Percentiles rank a stretch among this genome's conserved stretches.
phyloP scores from a whole-genome alignment of 2,329 filamentous ascomycete species.

The Chalaropsis thielavioides region DNA sequence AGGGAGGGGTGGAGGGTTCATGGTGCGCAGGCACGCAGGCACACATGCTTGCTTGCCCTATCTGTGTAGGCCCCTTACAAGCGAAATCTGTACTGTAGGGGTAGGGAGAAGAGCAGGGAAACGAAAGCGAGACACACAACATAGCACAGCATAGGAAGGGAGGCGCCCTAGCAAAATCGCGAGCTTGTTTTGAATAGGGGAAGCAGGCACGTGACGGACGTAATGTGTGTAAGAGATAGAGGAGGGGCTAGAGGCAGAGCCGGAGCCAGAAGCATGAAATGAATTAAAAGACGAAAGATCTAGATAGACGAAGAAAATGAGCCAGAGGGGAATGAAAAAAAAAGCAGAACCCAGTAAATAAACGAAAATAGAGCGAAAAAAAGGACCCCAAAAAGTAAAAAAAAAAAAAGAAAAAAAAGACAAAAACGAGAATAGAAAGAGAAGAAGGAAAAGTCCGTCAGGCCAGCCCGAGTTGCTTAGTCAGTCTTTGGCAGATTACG shows the following conservation, averaged over 20 bases:
- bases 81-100: constrained; percentile 1
- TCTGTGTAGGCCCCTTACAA: neutral
- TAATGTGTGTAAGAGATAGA: neutral
- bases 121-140: neutral
- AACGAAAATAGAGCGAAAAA: neutral
- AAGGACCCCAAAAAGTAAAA: neutral
- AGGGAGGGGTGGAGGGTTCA: too few relatives aligned
- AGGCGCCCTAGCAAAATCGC: neutral
- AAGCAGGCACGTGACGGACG: neutral
- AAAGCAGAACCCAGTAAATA: neutral
- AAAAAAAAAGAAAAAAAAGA: neutral
- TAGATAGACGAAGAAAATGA: too few relatives aligned
- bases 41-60: neutral
- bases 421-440: neutral
- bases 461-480: constrained; percentile 3
- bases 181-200: neutral
- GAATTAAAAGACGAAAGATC: neutral
- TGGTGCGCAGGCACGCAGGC: too few relatives aligned
- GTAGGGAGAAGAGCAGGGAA: neutral
- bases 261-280: neutral
- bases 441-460: neutral
- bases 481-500: constrained; percentile 14
- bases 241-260: too few relatives aligned
- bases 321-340: neutral
- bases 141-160: neutral